A percentile compares a stretch with the other conserved stretches of the same genome.
Conservation (phyloP, 1,284 basidiomycete species). For the Leccinum pachyderme region DNA sequence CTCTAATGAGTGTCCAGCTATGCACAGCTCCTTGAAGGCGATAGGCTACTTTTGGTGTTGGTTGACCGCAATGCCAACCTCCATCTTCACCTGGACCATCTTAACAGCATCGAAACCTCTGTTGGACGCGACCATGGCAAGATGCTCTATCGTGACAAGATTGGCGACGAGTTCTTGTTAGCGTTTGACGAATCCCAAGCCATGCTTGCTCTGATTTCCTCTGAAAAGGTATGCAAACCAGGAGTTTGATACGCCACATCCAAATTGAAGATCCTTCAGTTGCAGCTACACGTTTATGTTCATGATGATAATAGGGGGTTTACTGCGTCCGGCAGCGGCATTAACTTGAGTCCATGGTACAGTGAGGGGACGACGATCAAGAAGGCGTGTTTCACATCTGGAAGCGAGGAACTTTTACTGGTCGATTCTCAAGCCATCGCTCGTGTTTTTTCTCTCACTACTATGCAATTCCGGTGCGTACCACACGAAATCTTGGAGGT, state of each 20-base stretch:
- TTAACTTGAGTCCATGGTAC: constrained; percentile 48
- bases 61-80: constrained; percentile 34
- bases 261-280: constrained; percentile 21
- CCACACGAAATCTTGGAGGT: background rate
- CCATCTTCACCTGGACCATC: constrained; percentile 40
- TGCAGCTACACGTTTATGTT: constrained; percentile 43
- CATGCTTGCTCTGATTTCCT: constrained; percentile 43
- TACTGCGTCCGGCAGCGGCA: constrained; percentile 38
- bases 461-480: constrained; percentile 50
- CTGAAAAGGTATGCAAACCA: constrained; percentile 36
- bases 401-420: constrained; percentile 50
- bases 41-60: constrained; percentile 42
- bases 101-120: constrained; percentile 34
- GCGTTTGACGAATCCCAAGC: constrained; percentile 50
- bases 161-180: constrained; percentile 42
- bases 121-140: constrained; percentile 32
- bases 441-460: constrained; percentile 50
- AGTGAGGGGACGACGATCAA: constrained; percentile 31
- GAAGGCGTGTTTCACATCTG: constrained; percentile 41
- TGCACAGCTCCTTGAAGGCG: constrained; percentile 37
- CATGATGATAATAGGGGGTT: constrained; percentile 41
- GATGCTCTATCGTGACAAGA: constrained; percentile 41
- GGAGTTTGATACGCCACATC: background rate
- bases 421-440: constrained; percentile 42
- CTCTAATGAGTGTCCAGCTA: constrained; percentile 31